A percentile compares a stretch with the other conserved stretches of the same genome.
Evolutionary conservation across 2,329 filamentous ascomycete genomes (phyloP).

Genomic region (Neonectria punicea): DNA sequence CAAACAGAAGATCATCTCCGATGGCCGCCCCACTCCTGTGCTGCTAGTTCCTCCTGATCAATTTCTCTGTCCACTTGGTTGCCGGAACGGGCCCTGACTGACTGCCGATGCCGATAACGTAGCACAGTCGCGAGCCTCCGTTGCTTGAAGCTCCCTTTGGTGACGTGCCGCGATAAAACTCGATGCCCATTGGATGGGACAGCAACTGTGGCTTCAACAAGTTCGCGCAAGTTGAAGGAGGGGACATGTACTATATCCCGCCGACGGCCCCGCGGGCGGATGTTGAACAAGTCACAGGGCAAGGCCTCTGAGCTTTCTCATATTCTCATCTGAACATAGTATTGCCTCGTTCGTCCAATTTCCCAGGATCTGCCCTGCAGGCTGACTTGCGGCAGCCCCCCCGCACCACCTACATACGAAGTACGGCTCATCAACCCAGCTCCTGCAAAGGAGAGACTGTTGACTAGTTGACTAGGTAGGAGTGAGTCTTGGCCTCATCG

Average conservation of each 20-base stretch:
- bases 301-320: background rate
- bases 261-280: constrained; percentile 19
- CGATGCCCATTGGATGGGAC: constrained; percentile 10
- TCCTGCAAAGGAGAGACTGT: background rate
- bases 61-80: constrained; percentile 1
- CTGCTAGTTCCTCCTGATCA: constrained; percentile 7
- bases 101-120: constrained; percentile 6
- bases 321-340: constrained; percentile 30
- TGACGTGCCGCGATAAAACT: constrained; percentile 6
- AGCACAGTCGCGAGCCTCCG: background rate
- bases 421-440: constrained; percentile 1
- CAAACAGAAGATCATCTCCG: constrained; percentile 17
- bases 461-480: background rate
- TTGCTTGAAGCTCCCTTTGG: background rate
- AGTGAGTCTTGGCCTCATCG: background rate
- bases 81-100: constrained; percentile 8
- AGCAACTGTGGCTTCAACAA: constrained; percentile 13
- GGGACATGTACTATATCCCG: constrained; percentile 11
- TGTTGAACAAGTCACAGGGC: background rate
- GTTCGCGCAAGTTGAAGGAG: constrained; percentile 20
- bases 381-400: constrained; percentile 6
- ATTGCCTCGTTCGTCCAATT: constrained; percentile 26
- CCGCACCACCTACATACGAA: background rate
- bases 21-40: constrained; percentile 9
- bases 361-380: constrained; percentile 36